Conservation (phyloP, 192 early-diverging fungal species). For the Coemansia javaensis region DNA sequence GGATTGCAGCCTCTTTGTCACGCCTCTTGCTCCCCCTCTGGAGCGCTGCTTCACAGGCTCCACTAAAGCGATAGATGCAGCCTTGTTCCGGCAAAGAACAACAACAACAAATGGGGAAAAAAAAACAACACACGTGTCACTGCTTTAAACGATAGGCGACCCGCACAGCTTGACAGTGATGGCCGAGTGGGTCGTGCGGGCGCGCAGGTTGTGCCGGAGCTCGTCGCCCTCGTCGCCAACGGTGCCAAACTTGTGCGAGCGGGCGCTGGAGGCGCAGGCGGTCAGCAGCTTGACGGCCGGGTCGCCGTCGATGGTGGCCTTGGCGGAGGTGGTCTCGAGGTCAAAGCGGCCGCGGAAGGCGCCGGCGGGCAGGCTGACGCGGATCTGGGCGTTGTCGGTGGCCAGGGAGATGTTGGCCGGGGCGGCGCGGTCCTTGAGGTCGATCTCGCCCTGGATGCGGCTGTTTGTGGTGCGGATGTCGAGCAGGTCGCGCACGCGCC, state of each 20-base stretch:
- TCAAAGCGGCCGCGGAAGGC: slow-evolving; percentile 21
- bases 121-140: no score
- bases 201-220: slow-evolving; percentile 14
- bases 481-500: slow-evolving; percentile 8
- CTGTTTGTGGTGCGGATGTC: slow-evolving; percentile 19
- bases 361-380: slow-evolving; percentile 6
- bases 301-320: background rate
- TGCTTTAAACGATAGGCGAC: no score
- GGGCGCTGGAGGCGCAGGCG: slow-evolving; percentile 2
- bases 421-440: slow-evolving; percentile 1
- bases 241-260: slow-evolving; percentile 12
- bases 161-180: background rate
- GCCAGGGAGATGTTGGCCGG: slow-evolving; percentile 3
- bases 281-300: no score
- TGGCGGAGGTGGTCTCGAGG: slow-evolving; percentile 6
- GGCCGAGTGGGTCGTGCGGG: slow-evolving; percentile 14
- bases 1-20: no score
- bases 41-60: no score
- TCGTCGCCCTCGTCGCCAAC: background rate
- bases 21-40: no score
- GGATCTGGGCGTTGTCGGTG: slow-evolving; percentile 13
- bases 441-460: slow-evolving; percentile 6
- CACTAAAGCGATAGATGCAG: no score
- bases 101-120: no score
- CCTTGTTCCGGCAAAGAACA: no score